Base-by-base conservation (phyloP, 805 yeast species). In the Hanseniaspora singularis region DNA sequence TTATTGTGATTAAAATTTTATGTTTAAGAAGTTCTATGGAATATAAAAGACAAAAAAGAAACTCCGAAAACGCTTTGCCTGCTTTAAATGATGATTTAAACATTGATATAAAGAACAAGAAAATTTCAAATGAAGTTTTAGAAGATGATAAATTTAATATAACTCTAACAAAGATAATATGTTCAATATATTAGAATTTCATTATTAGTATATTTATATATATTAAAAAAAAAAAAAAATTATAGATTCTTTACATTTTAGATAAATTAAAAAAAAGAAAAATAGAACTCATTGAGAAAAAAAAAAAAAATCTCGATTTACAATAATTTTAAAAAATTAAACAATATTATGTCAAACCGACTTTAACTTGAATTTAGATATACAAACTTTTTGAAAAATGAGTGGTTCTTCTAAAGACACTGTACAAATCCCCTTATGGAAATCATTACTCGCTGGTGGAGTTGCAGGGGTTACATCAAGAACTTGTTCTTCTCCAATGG, bases 401-500 rank as follows among this genome's bases (percentile, higher is more conserved):
- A 24, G 6, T 9, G 31, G 3, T 12, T 23, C 42, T 8, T 19
- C 39, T 14, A 44, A 44, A 19, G 48, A 44, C 19, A 31, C 37
- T 8, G 41, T 32, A 10, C 40, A 36, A 16, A 38, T 38, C 12
- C 40, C 50, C 2, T 24, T 38, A 18, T 31, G 42, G 37, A 70
- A 86, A 2, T 76, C 87, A 3, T 70, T 82, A 32, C 50, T 81
- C 8, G 72, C 84, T 5, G 94, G 94, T 14, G 92, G 92, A 6
- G 55, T 77, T 8, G 89, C 80, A 2, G 94, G 94, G 15, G 86
- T 86, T 0, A 67, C 81, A 0, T 83, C 95, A 1, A 69, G 97
- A 46, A 89, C 97, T 0, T 85, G 82, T 1, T 96, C 88, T 5
- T 84, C 96, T 11, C 98, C 98, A 1, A 78, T 89, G 63, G 98